A percentile compares a stretch with the other conserved stretches of the same genome.
phyloP scores from a whole-genome alignment of 805 yeast species.

The Candida palmyrensis region DNA sequence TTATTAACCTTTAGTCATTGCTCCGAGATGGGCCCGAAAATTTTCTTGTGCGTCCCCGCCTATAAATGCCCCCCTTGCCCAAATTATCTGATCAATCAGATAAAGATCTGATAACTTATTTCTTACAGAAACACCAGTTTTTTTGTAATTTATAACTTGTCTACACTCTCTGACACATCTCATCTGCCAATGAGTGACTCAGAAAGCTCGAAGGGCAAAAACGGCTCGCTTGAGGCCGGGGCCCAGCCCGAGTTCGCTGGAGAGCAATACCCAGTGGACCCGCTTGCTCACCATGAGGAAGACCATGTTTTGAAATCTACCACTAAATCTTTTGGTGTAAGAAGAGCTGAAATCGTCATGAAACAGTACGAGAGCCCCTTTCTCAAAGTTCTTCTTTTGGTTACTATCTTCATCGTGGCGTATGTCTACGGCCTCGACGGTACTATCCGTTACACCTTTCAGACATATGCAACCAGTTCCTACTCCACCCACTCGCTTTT shows the following conservation, averaged over 20 bases:
- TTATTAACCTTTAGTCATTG: too few species aligned
- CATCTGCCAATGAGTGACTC: conserved; percentile 3
- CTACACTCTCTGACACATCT: neutral
- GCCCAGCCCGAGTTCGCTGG: too few species aligned
- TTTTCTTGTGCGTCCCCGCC: too few species aligned
- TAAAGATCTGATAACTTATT: neutral
- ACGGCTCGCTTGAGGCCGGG: too few species aligned
- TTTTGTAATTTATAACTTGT: neutral
- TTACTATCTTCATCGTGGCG: conserved; percentile 49
- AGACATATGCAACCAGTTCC: conserved; percentile 51
- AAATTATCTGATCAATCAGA: too few species aligned
- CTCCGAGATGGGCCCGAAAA: too few species aligned
- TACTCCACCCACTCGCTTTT: conserved; percentile 50
- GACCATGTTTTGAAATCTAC: conserved; percentile 5
- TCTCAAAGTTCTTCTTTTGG: conserved; percentile 38
- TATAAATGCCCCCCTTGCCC: too few species aligned
- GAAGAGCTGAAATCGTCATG: conserved; percentile 50
- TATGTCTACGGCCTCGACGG: conserved; percentile 49
- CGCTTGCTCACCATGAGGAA: conserved; percentile 1
- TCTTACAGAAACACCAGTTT: too few species aligned
- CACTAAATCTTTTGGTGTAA: conserved; percentile 45
- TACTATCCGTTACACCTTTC: conserved; percentile 16
- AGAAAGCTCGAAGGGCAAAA: neutral
- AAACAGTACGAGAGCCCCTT: conserved; percentile 37
- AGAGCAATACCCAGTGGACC: too few species aligned